Percentiles rank a stretch among this genome's conserved stretches.
phyloP scores from a whole-genome alignment of 2,329 filamentous ascomycete genomes.

The Eutypella sp. region DNA sequence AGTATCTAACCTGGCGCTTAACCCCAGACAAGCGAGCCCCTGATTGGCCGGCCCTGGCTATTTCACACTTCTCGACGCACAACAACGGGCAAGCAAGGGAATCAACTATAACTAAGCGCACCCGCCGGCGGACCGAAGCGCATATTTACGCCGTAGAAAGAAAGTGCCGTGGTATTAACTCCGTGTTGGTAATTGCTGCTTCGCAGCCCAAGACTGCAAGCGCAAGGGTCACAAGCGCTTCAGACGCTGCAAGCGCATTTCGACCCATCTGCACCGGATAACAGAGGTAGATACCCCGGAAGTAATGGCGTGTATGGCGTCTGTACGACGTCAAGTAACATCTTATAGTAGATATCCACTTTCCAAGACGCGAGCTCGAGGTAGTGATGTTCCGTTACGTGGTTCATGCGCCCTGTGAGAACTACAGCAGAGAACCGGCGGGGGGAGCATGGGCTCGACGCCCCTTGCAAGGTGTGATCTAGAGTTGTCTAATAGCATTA shows the following conservation, averaged over 20 bases:
- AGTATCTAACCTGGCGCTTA: not conserved
- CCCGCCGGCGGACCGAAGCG: not conserved
- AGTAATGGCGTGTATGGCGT: too few species aligned
- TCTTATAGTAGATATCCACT: not conserved
- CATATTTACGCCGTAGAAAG: not conserved
- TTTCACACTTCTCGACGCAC: not conserved
- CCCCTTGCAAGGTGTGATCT: not conserved
- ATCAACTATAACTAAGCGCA: not conserved
- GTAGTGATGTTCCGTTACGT: not conserved
- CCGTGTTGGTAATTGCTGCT: too few species aligned
- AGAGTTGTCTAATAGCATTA: not conserved
- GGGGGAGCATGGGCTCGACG: too few species aligned
- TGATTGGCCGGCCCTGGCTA: not conserved
- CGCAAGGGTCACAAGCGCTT: not conserved
- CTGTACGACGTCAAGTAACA: not conserved
- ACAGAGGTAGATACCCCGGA: not conserved
- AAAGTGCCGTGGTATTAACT: not conserved
- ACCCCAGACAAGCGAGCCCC: not conserved
- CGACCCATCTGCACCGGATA: not conserved
- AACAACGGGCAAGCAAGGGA: not conserved
- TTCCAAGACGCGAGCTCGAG: not conserved
- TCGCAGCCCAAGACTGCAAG: too few species aligned
- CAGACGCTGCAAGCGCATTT: not conserved
- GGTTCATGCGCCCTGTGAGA: too few species aligned
- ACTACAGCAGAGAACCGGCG: too few species aligned